Evolutionary conservation across 1,139 yeast genomes (phyloP), one percentile per base, ranked within the genome.

Genomic region (Pichia sp.): DNA sequence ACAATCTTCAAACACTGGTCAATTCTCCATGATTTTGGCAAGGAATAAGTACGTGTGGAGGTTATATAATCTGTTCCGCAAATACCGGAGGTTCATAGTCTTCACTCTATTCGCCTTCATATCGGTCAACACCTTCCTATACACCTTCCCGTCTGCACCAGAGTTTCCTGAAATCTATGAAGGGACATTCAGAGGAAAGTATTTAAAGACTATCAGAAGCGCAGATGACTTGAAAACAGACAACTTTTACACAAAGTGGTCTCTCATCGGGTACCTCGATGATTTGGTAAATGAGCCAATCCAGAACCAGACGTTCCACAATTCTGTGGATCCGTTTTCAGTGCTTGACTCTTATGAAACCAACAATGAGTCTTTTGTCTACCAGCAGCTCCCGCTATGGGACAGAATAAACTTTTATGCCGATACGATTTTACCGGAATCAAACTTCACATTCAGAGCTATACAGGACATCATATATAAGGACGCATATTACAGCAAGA

Each of bases 171-270:
- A 60, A 16, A 63, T 59, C 34, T 66, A 60, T 52, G 54, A 61
- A 19, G 70, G 69, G 3, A 65, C 70, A 0, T 66, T 61, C 47
- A 63, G 60, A 48, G 67, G 65, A 26, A 66, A 65, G 54, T 65
- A 59, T 48, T 44, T 66, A 7, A 55, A 54, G 31, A 57, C 63
- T 1, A 57, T 64, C 31, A 59, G 53, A 23, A 53, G 55, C 48
- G 52, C 55, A n/a, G 58, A 59, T 19, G 60, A 64, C 32, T 49
- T 64, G 6, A 59, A 64, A 44, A 52, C 66, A 10, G 64, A 64
- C 11, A 63, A 63, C 4, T 65, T 65, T 38, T 65, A 61, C 49
- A 51, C 60, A 10, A 67, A 65, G 49, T 58, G 67, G 54, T 57
- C 58, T 23, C 42, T 62, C 2, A 59, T 67, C 57, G 62, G 64